Conservation (phyloP, 768 basidiomycete genomes). For the Boletus pseudopeckii region DNA sequence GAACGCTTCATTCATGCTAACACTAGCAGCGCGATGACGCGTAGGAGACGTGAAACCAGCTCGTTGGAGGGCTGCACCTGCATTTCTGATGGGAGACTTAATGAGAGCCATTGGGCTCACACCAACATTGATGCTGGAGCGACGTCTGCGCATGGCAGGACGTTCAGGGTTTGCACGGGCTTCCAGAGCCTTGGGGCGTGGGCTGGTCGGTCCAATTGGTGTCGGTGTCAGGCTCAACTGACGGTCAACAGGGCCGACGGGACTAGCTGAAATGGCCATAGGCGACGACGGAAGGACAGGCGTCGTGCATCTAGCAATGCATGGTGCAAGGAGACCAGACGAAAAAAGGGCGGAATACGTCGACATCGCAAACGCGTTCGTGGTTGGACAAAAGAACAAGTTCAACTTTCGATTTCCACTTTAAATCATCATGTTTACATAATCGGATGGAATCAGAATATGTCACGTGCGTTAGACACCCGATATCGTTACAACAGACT, state of each 20-base stretch:
- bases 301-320: constrained; percentile 24
- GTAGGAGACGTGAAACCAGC: constrained; percentile 38
- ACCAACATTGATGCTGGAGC: constrained; percentile 57
- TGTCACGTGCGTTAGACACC: constrained; percentile 15
- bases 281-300: constrained; percentile 27
- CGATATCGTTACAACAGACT: too few species aligned
- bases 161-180: constrained; percentile 20
- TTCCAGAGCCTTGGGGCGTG: constrained; percentile 22
- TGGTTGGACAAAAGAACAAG: not conserved
- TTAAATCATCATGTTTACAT: constrained; percentile 15
- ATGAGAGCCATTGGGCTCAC: constrained; percentile 55
- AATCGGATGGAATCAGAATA: constrained; percentile 3
- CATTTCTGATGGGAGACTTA: constrained; percentile 53
- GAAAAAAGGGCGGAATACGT: constrained; percentile 68
- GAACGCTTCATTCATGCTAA: constrained; percentile 33
- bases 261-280: constrained; percentile 14
- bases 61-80: constrained; percentile 48
- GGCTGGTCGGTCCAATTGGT: constrained; percentile 24
- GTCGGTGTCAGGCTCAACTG: constrained; percentile 38
- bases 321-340: constrained; percentile 62
- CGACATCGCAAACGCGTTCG: constrained; percentile 30
- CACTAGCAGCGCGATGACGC: constrained; percentile 47
- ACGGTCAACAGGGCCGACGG: constrained; percentile 34
- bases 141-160: constrained; percentile 55
- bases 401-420: constrained; percentile 20